phyloP scores from a whole-genome alignment of 768 basidiomycete genomes.

The Ramaria sp. region DNA sequence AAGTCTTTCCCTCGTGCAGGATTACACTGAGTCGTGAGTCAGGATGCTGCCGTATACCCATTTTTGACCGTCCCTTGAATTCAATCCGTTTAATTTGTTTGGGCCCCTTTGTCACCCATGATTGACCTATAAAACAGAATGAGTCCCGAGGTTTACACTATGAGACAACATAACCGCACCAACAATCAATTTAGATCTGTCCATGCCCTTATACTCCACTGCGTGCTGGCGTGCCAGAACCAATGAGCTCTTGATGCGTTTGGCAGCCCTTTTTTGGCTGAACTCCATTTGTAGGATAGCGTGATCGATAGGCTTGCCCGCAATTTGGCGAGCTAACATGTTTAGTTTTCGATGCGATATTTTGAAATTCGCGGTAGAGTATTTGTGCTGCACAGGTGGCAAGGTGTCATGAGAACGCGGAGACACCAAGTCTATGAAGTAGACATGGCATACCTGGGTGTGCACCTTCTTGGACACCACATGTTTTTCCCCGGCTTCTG shows the following conservation, averaged over 20 bases:
- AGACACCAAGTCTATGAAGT: neutral
- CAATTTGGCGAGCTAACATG: constrained; percentile 75
- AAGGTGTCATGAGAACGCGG: neutral
- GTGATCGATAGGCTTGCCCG: constrained; percentile 85
- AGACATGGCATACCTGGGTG: neutral
- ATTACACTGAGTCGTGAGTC: constrained; percentile 67
- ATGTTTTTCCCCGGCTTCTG: constrained; percentile 5
- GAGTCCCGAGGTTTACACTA: neutral
- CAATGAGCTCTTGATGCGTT: constrained; percentile 81
- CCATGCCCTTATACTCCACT: constrained; percentile 60
- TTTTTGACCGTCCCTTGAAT: constrained; percentile 73
- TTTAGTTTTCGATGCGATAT: constrained; percentile 91
- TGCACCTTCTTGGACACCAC: neutral
- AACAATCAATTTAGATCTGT: constrained; percentile 64
- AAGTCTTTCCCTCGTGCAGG: constrained; percentile 72
- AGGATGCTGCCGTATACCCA: constrained; percentile 67
- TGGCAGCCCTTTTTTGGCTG: constrained; percentile 83
- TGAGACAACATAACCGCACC: constrained; percentile 38
- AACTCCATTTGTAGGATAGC: constrained; percentile 97
- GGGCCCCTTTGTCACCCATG: constrained; percentile 88
- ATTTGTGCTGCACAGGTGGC: constrained; percentile 59
- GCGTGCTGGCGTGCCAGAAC: constrained; percentile 83
- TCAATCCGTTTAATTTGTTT: constrained; percentile 57
- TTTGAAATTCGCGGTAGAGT: constrained; percentile 87
- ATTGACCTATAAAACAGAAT: constrained; percentile 48